Percentiles rank a stretch among this genome's conserved stretches.
Evolutionary conservation across 768 basidiomycete genomes (phyloP).

Genomic region (Trametes gibbosa): DNA sequence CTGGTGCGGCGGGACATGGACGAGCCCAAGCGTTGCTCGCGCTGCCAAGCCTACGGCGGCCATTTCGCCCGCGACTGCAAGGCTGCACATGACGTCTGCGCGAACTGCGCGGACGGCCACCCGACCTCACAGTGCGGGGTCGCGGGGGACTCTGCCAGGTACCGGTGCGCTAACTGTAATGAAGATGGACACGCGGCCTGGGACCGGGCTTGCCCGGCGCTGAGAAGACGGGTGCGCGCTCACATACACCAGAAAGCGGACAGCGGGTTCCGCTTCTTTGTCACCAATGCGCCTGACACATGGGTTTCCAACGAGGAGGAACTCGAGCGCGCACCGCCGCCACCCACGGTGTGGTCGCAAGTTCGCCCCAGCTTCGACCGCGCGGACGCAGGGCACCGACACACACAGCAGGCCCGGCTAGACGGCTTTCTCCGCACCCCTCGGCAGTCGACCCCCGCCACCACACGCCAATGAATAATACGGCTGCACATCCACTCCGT

Average conservation of each 20-base stretch:
- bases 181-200: constrained; percentile 29
- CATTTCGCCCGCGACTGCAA: no score
- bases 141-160: neutral
- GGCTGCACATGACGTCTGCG: neutral
- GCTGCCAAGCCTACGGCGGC: neutral
- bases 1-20: neutral
- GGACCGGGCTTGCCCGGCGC: constrained; percentile 24
- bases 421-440: neutral
- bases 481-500: neutral
- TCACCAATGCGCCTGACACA: neutral
- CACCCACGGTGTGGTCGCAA: neutral
- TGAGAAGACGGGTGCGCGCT: neutral
- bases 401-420: neutral
- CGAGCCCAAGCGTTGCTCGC: neutral
- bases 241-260: neutral
- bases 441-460: neutral
- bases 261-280: constrained; percentile 7
- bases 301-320: neutral
- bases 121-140: neutral
- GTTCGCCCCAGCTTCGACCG: neutral
- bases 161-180: constrained; percentile 28
- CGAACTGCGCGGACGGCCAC: neutral
- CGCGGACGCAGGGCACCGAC: neutral
- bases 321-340: neutral
- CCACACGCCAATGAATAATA: neutral